phyloP scores from a whole-genome alignment of 2,329 filamentous ascomycete genomes.

The Coniochaeta sp. region DNA sequence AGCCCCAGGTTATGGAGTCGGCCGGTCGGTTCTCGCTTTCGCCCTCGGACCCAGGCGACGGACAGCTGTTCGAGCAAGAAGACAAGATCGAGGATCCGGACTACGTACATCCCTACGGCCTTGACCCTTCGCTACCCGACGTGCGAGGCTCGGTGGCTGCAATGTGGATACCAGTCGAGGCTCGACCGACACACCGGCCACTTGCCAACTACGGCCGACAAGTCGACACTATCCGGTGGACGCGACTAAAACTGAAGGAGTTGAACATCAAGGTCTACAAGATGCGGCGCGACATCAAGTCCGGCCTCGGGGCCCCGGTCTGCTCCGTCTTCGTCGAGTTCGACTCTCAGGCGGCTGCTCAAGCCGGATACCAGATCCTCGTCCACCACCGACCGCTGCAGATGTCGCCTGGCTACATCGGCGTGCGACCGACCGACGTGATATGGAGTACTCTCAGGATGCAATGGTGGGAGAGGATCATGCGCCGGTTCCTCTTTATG shows the following conservation, averaged over 20 bases:
- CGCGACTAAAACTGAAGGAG: slow-evolving; percentile 54
- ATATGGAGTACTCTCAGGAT: slow-evolving; percentile 74
- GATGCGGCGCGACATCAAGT: slow-evolving; percentile 50
- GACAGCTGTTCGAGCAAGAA: slow-evolving; percentile 16
- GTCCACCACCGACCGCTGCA: slow-evolving; percentile 75
- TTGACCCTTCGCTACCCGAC: slow-evolving; percentile 19
- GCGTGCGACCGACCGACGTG: slow-evolving; percentile 71
- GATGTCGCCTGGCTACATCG: slow-evolving; percentile 80
- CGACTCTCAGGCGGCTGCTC: slow-evolving; percentile 71
- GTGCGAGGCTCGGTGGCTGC: slow-evolving; percentile 50
- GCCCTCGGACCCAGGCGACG: neutral
- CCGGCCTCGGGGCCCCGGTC: slow-evolving; percentile 56
- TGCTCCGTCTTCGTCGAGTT: slow-evolving; percentile 93
- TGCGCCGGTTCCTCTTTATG: slow-evolving; percentile 59
- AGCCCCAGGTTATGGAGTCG: neutral
- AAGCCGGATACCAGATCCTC: slow-evolving; percentile 75
- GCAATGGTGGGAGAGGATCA: slow-evolving; percentile 66
- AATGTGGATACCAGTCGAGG: slow-evolving; percentile 59
- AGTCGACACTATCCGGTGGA: slow-evolving; percentile 86
- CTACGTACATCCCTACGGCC: slow-evolving; percentile 25
- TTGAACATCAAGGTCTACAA: slow-evolving; percentile 30
- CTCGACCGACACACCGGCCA: slow-evolving; percentile 64
- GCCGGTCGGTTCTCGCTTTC: neutral
- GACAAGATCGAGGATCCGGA: slow-evolving; percentile 46
- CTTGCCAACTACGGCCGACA: slow-evolving; percentile 60